Base-by-base conservation (phyloP, 176 grass and related monocot species). In the Bonia amplexicaulis region DNA sequence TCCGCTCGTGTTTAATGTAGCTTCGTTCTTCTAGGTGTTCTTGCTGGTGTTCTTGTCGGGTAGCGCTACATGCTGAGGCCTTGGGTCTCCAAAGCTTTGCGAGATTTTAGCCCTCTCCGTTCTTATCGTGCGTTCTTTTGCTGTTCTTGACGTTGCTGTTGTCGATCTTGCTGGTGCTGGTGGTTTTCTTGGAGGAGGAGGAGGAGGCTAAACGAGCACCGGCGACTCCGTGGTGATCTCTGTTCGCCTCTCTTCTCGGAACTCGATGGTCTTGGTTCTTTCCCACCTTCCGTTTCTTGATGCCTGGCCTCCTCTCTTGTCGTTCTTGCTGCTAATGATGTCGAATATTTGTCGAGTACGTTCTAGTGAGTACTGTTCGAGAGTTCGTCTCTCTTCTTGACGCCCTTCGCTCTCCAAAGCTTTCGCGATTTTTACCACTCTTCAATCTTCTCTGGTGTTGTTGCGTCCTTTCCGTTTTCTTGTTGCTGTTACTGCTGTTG, bases 181-280 rank as follows among this genome's bases (percentile, higher is more conserved):
- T 80, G 69, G 58, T 22, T 78, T 80, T 55, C 27, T 63, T 45
- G 47, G 59, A 74, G 58, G 33, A n/a, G 48, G 71, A 74, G 44
- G 71, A 25, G 33, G 29, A 58, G 20, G 54, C 54, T 31, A n/a
- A 41, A 69, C 68, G 57, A 79, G 75, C 55, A 86, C 76, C 76
- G n/a, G 35, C 14, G 52, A 17, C 0, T 71, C 45, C 11, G 42
- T 66, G 57, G 85, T 80, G 45, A 65, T 73, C 68, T 55, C 68
- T 55, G 44, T 25, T 80, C 45, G 31, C 76, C 54, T 60, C n/a
- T 37, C 7, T n/a, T 37, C 16, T 73, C n/a, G 16, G 67, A 22
- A 31, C 39, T 59, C 39, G 3, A n/a, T 25, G 51, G 52, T 48
- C 51, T 64, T 46, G n/a, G 16, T 41, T 42, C 41, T 17, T 85